phyloP scores from a whole-genome alignment of 83 land plant genomes.

The Picea abies region DNA sequence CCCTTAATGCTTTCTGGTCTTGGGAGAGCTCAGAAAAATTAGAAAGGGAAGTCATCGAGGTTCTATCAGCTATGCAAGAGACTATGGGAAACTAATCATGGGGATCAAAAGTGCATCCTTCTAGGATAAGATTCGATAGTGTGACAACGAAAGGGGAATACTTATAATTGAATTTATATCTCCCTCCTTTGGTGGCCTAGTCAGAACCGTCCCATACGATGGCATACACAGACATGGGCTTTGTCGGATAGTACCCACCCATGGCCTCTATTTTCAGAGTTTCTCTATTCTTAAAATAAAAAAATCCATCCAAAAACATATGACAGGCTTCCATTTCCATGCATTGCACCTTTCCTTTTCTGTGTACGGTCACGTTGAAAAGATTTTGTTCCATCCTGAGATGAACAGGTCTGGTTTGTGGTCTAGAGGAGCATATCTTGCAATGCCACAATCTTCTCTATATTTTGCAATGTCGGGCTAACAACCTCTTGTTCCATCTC shows the following conservation, averaged over 20 bases:
- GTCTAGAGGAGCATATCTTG: too few species aligned
- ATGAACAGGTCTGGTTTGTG: too few species aligned
- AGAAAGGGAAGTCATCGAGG: slow-evolving; percentile 12
- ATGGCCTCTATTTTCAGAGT: slow-evolving; percentile 13
- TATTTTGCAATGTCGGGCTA: too few species aligned
- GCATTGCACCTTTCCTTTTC: too few species aligned
- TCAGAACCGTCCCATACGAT: slow-evolving; percentile 73
- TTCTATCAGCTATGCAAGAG: slow-evolving; percentile 10
- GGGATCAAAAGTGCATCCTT: slow-evolving; percentile 29
- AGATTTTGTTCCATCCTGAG: too few species aligned
- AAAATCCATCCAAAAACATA: too few species aligned
- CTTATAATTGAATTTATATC: slow-evolving; percentile 52
- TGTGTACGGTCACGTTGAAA: too few species aligned
- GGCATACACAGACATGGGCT: slow-evolving; percentile 61
- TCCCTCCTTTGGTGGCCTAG: slow-evolving; percentile 75
- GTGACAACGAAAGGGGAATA: slow-evolving; percentile 47
- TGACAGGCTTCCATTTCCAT: too few species aligned
- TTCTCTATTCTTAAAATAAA: slow-evolving; percentile 25
- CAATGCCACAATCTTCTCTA: too few species aligned
- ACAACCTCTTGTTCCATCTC: too few species aligned
- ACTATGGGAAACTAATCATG: slow-evolving; percentile 5
- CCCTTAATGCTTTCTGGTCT: slow-evolving; percentile 31
- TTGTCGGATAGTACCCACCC: slow-evolving; percentile 42
- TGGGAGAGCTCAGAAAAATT: not conserved
- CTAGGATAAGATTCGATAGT: slow-evolving; percentile 37